Conservation (phyloP, 1,284 basidiomycete species). For the Ceratobasidium sp. region DNA sequence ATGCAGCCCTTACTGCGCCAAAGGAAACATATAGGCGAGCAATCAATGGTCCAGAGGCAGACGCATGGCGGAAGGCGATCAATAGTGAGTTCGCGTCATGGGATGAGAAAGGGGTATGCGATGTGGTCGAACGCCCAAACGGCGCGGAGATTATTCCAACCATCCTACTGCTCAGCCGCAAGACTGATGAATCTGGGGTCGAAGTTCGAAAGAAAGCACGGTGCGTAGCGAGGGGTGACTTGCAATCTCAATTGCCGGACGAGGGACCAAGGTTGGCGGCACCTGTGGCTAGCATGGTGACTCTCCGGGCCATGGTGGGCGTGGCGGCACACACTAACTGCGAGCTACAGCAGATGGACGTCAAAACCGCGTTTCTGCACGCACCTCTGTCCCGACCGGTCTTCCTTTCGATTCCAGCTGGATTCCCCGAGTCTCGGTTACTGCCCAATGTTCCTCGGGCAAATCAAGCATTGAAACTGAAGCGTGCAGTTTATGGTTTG, state of each 20-base stretch:
- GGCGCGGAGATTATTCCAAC: not conserved
- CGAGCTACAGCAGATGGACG: conserved; percentile 62
- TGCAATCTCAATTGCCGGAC: conserved; percentile 58
- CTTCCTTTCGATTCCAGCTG: conserved; percentile 49
- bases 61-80: not conserved
- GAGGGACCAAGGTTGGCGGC: conserved; percentile 64
- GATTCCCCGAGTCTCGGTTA: conserved; percentile 32
- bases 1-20: not conserved
- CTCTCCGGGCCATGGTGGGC: conserved; percentile 58
- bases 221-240: conserved; percentile 63
- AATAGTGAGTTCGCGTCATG: not conserved
- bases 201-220: conserved; percentile 59
- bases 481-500: conserved; percentile 16
- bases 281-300: conserved; percentile 59
- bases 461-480: not conserved
- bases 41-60: not conserved
- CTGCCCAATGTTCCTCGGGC: not conserved
- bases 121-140: not conserved
- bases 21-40: conserved; percentile 1
- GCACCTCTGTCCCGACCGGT: conserved; percentile 48
- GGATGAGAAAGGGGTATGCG: not conserved
- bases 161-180: conserved; percentile 52
- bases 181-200: conserved; percentile 57
- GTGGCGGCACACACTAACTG: conserved; percentile 57
- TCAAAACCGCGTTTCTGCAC: conserved; percentile 60